Base-by-base conservation (phyloP, 257 asterid genomes). In the Eucommia ulmoides region DNA sequence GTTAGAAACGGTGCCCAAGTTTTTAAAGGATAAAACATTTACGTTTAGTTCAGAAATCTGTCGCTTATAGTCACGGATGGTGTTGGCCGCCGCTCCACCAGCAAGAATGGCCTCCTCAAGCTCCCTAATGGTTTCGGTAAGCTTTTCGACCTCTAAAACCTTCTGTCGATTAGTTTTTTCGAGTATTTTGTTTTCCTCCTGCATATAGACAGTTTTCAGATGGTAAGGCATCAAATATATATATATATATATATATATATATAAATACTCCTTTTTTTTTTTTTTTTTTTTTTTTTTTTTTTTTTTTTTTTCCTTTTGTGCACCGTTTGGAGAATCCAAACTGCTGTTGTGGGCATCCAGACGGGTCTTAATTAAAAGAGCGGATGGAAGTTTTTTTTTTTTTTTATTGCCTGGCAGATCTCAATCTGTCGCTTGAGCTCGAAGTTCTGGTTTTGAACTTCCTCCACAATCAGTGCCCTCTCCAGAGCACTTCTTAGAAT, bases 51-150 rank as follows among this genome's bases (percentile, higher is more conserved):
- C 86, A 20, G 86, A 75, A 33, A 81, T 72, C 61, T 65, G 81
- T 15, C 97, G 64, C 56, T 59, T 71, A 62, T 74, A 81, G 49
- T 88, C 88, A 14, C 82, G 84, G 42, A 88, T 65, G 19, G 76
- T 64, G 56, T 88, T 84, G 56, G 95, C 88, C 20, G 83, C 78
- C 38, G 74, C 79, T 51, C 95, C 95, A 55, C 93, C 92, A 45
- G 88, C 80, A 59, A 88, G 92, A 58, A 88, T 61, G 57, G 86
- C 88, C 70, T 81, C 93, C 74, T 88, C 95, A 20, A 88, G 97
- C 55, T 84, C 95, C 23, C 18, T 16, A 53, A 81, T 79, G 42
- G 93, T 84, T 69, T 72, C 82, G 70, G 82, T 79, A 33, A 88
- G 86, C 72, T 72, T 88, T 75, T 84, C 92, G 48, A 88, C 83